Percentiles rank a stretch among this genome's conserved stretches.
phyloP scores from a whole-genome alignment of 257 asterid species.

The Leonotis leonurus region DNA sequence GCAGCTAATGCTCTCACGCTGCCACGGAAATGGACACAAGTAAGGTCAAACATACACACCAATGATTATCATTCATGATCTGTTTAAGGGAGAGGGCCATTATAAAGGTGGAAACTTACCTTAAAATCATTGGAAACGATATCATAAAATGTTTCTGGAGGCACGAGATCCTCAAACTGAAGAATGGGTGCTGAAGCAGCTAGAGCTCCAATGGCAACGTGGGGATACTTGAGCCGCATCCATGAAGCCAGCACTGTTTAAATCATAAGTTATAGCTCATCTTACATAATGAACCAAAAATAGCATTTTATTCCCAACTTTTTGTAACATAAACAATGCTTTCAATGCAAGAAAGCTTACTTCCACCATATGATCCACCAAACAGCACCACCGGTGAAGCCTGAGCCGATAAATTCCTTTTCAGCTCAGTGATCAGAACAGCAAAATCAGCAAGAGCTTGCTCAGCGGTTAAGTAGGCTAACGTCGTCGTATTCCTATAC shows the following conservation, averaged over 20 bases:
- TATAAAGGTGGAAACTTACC: constrained; percentile 29
- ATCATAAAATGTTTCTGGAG: constrained; percentile 70
- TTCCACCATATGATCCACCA: constrained; percentile 99
- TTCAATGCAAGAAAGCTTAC: constrained; percentile 32
- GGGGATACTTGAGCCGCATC: constrained; percentile 98
- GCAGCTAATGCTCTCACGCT: constrained; percentile 84
- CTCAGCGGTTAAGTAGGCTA: constrained; percentile 76
- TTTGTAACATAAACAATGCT: neutral
- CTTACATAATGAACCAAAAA: neutral
- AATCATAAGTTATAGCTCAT: neutral
- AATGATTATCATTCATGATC: constrained; percentile 2
- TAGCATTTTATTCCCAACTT: neutral
- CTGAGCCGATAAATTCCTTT: constrained; percentile 68
- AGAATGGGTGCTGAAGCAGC: constrained; percentile 92
- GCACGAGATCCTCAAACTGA: constrained; percentile 84
- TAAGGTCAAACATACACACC: neutral
- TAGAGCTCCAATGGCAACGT: constrained; percentile 86
- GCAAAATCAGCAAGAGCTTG: constrained; percentile 94
- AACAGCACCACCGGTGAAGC: constrained; percentile 77
- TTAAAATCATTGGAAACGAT: constrained; percentile 79
- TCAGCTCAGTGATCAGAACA: constrained; percentile 70
- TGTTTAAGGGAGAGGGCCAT: neutral
- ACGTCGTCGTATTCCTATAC: constrained; percentile 54
- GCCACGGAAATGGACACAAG: constrained; percentile 6
- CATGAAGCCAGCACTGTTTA: constrained; percentile 90